Evolutionary conservation across 495 filamentous ascomycete genomes (phyloP), one percentile per base, ranked within the genome.

Genomic region (Neurospora sp.): DNA sequence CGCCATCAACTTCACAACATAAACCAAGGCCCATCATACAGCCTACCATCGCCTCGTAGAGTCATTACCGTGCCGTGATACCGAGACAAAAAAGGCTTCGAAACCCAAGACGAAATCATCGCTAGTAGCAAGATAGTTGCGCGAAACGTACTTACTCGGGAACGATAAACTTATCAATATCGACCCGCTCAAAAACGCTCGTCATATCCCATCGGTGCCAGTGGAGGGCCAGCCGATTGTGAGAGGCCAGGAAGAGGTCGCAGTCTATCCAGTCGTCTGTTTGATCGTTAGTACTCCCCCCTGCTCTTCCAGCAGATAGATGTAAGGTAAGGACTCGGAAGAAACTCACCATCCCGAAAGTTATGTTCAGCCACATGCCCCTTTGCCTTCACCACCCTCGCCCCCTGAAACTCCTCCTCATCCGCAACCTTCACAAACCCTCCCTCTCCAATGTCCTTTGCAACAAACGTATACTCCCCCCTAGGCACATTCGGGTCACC

Each of bases 401-500:
- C 90, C 0, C 93, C 93, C 21, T 79, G 80, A 78, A 97, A 97
- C 40, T 89, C 88, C 17, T 86, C 81, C 72, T 94, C 91, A 24
- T 87, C 82, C 9, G 71, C 70, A 8, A 74, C 54, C 8, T 80
- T 73, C 28, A 86, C 73, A 62, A 84, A 84, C 10, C 92, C 93
- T 3, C 73, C 80, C 0, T 85, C 82, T 0, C 92, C 90, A 38
- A 97, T 89, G 77, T 97, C 93, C 28, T 93, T 87, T 0, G 90
- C 90, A 7, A 91, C 83, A 78, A 94, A 98, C 0, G 93, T 92
- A 73, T 88, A 88, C 77, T 97, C 90, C 19, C 95, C 95, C 45
- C 94, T 87, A 7, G 94, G 95, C 28, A 98, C 89, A 75, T 97
- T 96, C 0, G 89, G 87, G 76, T 98, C 94, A 3, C 95, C 95